Percentiles rank a stretch among this genome's conserved stretches.
Evolutionary conservation across 257 asterid genomes (phyloP).

Genomic region (Verbascum thapsus): DNA sequence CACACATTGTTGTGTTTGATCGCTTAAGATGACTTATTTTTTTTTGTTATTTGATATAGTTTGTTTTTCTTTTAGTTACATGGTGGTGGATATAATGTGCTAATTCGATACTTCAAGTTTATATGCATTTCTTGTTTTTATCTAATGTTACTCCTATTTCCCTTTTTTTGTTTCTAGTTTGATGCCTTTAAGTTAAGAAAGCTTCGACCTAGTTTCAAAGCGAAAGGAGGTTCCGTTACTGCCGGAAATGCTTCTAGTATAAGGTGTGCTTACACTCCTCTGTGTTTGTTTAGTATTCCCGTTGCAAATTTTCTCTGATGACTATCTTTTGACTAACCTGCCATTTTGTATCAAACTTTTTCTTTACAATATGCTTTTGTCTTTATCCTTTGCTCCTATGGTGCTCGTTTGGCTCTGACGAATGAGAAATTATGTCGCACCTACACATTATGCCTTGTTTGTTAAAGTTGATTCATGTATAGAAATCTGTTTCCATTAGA

Average conservation of each 20-base stretch:
- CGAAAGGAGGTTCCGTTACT: constrained; percentile 87
- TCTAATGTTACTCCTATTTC: constrained; percentile 9
- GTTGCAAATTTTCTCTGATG: neutral
- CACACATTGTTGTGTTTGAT: neutral
- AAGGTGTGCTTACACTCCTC: constrained; percentile 53
- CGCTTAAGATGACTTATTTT: neutral
- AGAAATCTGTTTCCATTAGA: neutral
- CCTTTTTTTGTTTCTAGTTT: constrained; percentile 56
- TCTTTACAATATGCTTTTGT: neutral
- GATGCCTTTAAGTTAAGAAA: constrained; percentile 76
- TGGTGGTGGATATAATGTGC: neutral
- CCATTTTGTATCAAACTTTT: neutral
- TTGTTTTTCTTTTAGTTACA: neutral
- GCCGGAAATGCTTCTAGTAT: constrained; percentile 97
- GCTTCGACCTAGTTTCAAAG: constrained; percentile 87
- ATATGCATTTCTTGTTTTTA: neutral
- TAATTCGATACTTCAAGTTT: neutral
- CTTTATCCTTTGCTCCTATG: neutral
- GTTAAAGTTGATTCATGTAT: neutral
- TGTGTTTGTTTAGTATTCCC: neutral
- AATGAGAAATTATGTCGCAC: neutral
- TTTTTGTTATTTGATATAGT: neutral
- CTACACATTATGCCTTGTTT: neutral
- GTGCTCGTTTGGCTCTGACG: too few species aligned
- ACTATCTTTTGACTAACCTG: neutral